These are phyloP conservation scores for Neurospora sp. DNA, from an alignment of 495 filamentous ascomycete species.

Conservation along the genomic window DNA sequence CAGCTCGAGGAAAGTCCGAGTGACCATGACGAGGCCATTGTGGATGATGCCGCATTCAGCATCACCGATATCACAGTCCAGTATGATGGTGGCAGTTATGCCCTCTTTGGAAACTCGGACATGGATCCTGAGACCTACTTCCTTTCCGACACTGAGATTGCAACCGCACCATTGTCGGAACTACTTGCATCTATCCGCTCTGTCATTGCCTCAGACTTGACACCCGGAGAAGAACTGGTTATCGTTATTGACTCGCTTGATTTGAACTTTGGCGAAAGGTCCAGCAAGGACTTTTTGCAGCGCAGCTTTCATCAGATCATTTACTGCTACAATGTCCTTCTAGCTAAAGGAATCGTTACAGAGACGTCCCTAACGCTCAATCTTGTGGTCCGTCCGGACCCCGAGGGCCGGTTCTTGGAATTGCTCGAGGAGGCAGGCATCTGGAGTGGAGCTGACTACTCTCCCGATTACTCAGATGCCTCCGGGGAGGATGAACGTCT, in stretches of 20 bases:
- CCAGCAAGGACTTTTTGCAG: slow-evolving; percentile 15
- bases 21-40: slow-evolving; percentile 8
- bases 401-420: slow-evolving; percentile 17
- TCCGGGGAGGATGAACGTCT: slow-evolving; percentile 2
- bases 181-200: slow-evolving; percentile 56
- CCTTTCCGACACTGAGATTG: slow-evolving; percentile 53
- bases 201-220: slow-evolving; percentile 57
- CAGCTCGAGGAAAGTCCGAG: not conserved
- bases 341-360: slow-evolving; percentile 11
- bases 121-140: slow-evolving; percentile 64
- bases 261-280: slow-evolving; percentile 56
- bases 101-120: slow-evolving; percentile 55
- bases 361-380: slow-evolving; percentile 20
- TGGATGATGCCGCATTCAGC: not conserved
- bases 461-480: slow-evolving; percentile 2
- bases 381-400: slow-evolving; percentile 15
- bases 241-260: slow-evolving; percentile 58
- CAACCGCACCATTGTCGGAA: slow-evolving; percentile 44
- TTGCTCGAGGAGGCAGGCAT: slow-evolving; percentile 12
- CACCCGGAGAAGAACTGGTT: slow-evolving; percentile 56
- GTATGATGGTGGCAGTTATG: slow-evolving; percentile 59
- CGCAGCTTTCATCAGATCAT: slow-evolving; percentile 38
- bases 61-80: slow-evolving; percentile 44
- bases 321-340: slow-evolving; percentile 9
- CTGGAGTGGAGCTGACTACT: not conserved